Percentiles rank a stretch among this genome's conserved stretches.
These are phyloP conservation scores for Fusarium robinianum DNA, from an alignment of 2,329 filamentous ascomycete genomes.

Conservation along the genomic window DNA sequence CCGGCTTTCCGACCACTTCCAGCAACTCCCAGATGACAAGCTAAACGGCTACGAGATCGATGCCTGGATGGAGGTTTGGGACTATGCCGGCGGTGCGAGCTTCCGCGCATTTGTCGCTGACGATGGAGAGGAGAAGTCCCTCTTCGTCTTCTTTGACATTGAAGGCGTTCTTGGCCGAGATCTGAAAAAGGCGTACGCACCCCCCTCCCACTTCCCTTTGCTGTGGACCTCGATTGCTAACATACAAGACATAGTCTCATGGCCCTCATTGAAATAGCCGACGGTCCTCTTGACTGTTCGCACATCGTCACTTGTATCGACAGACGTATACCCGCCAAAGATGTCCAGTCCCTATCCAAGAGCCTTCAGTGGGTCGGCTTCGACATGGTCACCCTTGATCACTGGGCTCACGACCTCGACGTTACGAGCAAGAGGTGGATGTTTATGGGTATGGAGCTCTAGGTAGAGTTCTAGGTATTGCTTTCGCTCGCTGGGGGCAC, in stretches of 20 bases:
- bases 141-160: constrained; percentile 87
- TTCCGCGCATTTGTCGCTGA: constrained; percentile 86
- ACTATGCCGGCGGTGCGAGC: constrained; percentile 80
- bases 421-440: constrained; percentile 80
- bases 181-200: constrained; percentile 81
- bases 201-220: not conserved
- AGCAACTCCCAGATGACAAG: constrained; percentile 37
- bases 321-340: constrained; percentile 65
- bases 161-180: constrained; percentile 71
- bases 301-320: constrained; percentile 83
- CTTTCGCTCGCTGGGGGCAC: no score
- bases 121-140: constrained; percentile 68
- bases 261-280: constrained; percentile 86
- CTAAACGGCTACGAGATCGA: constrained; percentile 48
- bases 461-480: constrained; percentile 47
- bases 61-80: constrained; percentile 79
- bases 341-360: constrained; percentile 71
- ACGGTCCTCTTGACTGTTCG: constrained; percentile 73
- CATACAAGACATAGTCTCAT: constrained; percentile 65
- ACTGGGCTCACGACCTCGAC: constrained; percentile 68
- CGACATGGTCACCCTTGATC: constrained; percentile 77
- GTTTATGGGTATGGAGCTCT: constrained; percentile 87
- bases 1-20: constrained; percentile 45
- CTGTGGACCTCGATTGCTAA: constrained; percentile 2
- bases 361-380: constrained; percentile 95